phyloP scores from a whole-genome alignment of 2,329 filamentous ascomycete genomes.

The Trichoderma lentiforme region DNA sequence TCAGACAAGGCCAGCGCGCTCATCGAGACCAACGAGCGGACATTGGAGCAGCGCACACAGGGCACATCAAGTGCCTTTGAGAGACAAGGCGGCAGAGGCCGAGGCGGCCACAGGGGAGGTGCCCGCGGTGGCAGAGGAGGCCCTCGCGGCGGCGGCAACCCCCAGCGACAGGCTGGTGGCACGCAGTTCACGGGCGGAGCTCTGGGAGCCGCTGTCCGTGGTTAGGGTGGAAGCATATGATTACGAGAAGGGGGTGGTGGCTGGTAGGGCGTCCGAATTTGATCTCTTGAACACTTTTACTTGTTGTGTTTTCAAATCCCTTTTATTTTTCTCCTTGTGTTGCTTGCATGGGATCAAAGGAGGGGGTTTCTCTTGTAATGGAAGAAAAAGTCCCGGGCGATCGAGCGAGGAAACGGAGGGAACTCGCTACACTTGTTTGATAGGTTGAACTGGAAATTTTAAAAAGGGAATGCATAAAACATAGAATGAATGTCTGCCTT shows the following conservation, averaged over 20 bases:
- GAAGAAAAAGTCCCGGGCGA: conserved; percentile 18
- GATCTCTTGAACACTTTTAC: conserved; percentile 11
- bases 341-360: conserved; percentile 32
- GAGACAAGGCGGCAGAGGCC: conserved; percentile 77
- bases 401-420: conserved; percentile 32
- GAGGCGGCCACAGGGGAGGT: conserved; percentile 63
- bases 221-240: conserved; percentile 36
- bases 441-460: conserved; percentile 31
- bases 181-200: conserved; percentile 81
- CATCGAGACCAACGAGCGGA: conserved; percentile 96
- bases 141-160: conserved; percentile 53
- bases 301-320: conserved; percentile 12
- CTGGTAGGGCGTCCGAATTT: conserved; percentile 20
- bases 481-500: conserved; percentile 5
- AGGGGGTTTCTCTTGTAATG: conserved; percentile 29
- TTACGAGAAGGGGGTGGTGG: conserved; percentile 15
- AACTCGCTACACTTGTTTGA: conserved; percentile 31
- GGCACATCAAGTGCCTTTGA: conserved; percentile 95
- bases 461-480: conserved; percentile 17
- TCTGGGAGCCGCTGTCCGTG: conserved; percentile 64
- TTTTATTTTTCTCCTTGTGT: conserved; percentile 10
- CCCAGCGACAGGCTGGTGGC: conserved; percentile 65
- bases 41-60: conserved; percentile 93
- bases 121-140: conserved; percentile 61
- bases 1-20: conserved; percentile 94